phyloP scores from a whole-genome alignment of 1,284 basidiomycete species.

The Amylostereum areolatum region DNA sequence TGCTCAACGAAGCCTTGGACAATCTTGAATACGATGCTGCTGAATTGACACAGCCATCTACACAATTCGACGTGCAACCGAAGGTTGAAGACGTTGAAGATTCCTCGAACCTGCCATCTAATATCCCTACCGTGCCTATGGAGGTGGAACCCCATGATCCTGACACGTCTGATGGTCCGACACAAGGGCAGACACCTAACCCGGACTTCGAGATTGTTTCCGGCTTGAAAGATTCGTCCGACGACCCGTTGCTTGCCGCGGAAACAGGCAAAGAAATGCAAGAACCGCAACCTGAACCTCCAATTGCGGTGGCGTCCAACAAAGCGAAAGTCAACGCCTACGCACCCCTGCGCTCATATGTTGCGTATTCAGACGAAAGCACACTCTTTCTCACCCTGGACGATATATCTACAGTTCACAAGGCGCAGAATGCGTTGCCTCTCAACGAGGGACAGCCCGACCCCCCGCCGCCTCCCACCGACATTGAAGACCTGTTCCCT shows the following conservation, averaged over 20 bases:
- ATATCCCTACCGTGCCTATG: slow-evolving; percentile 23
- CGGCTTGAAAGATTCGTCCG: slow-evolving; percentile 20
- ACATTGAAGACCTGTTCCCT: background rate
- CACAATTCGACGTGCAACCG: slow-evolving; percentile 35
- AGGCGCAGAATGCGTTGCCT: slow-evolving; percentile 8
- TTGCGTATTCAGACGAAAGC: slow-evolving; percentile 51
- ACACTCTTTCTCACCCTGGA: slow-evolving; percentile 57
- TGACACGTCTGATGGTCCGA: background rate
- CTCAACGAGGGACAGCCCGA: slow-evolving; percentile 20
- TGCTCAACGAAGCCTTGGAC: slow-evolving; percentile 48
- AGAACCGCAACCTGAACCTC: slow-evolving; percentile 17
- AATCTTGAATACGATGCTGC: slow-evolving; percentile 19
- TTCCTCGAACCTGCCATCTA: slow-evolving; percentile 35
- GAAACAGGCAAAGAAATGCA: slow-evolving; percentile 4
- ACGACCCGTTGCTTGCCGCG: slow-evolving; percentile 43
- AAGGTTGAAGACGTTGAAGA: slow-evolving; percentile 66
- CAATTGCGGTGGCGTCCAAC: slow-evolving; percentile 24
- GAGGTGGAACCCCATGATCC: slow-evolving; percentile 26
- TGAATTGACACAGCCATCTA: slow-evolving; percentile 12
- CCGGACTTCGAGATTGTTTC: too few relatives aligned
- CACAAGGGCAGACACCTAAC: slow-evolving; percentile 9
- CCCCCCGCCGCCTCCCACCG: background rate
- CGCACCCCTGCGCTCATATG: slow-evolving; percentile 49
- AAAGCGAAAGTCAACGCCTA: slow-evolving; percentile 38
- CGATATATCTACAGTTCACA: slow-evolving; percentile 12